A percentile compares a stretch with the other conserved stretches of the same genome.
phyloP scores from a whole-genome alignment of 805 yeast genomes.

The Candida corydali region DNA sequence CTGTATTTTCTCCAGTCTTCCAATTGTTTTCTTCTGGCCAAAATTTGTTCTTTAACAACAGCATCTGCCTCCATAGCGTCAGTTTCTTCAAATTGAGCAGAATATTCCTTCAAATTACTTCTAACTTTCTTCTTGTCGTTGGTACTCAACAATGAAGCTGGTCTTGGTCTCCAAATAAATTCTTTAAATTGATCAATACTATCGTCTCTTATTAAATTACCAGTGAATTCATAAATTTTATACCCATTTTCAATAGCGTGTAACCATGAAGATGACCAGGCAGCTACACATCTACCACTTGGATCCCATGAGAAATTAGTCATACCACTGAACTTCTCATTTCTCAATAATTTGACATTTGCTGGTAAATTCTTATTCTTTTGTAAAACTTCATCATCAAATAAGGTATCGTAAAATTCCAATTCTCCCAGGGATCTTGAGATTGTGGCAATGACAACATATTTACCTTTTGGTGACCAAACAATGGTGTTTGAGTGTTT shows the following conservation, averaged over 20 bases:
- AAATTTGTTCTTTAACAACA: constrained; percentile 84
- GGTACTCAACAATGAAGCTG: constrained; percentile 67
- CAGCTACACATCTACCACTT: constrained; percentile 85
- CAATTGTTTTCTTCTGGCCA: constrained; percentile 74
- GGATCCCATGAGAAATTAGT: constrained; percentile 93
- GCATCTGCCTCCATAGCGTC: constrained; percentile 96
- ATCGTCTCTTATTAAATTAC: constrained; percentile 72
- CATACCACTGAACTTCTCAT: constrained; percentile 69
- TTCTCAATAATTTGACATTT: constrained; percentile 57
- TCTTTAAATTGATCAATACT: constrained; percentile 78
- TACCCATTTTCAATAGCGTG: constrained; percentile 88
- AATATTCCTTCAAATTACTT: constrained; percentile 83
- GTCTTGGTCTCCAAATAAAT: constrained; percentile 97
- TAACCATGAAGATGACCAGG: constrained; percentile 83
- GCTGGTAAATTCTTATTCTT: constrained; percentile 47
- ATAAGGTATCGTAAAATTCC: constrained; percentile 84
- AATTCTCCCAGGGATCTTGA: constrained; percentile 55
- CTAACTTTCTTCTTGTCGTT: constrained; percentile 85
- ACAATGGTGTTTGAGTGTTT: constrained; percentile 67
- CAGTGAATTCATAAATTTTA: constrained; percentile 81
- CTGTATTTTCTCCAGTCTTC: constrained; percentile 88
- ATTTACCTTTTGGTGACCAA: constrained; percentile 95
- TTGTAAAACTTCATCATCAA: constrained; percentile 61
- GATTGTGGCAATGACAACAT: constrained; percentile 53
- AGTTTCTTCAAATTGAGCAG: constrained; percentile 88